phyloP scores from a whole-genome alignment of 208 protist species.

The Trypanosoma platydactyli region DNA sequence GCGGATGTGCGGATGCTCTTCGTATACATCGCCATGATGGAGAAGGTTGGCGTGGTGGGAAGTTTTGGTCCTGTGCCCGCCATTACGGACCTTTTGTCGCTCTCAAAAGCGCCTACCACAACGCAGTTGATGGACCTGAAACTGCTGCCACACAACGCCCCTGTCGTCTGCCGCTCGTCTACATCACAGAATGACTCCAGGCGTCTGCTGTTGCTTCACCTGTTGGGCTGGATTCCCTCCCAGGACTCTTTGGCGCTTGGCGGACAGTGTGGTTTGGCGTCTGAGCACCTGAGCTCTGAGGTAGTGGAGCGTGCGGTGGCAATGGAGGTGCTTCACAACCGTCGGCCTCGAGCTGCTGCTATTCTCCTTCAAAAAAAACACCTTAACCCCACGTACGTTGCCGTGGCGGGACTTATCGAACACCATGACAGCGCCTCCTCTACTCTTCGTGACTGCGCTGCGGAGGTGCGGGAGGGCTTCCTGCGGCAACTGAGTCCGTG shows the following conservation, averaged over 20 bases:
- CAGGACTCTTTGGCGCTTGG: constrained; percentile 11
- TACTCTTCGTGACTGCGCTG: constrained; percentile 36
- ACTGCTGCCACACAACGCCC: constrained; percentile 22
- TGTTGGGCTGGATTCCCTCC: constrained; percentile 70
- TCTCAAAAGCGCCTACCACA: constrained; percentile 24
- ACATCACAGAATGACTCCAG: constrained; percentile 34
- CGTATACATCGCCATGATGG: constrained; percentile 57
- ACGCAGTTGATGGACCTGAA: constrained; percentile 19
- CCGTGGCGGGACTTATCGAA: constrained; percentile 48
- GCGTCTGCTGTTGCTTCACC: constrained; percentile 58
- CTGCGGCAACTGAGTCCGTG: constrained; percentile 62
- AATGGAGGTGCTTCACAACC: constrained; percentile 63
- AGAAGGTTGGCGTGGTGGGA: constrained; percentile 47
- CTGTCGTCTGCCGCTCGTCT: constrained; percentile 27
- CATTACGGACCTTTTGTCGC: constrained; percentile 47
- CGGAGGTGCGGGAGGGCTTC: constrained; percentile 53
- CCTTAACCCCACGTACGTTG: constrained; percentile 40
- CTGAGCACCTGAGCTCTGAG: not conserved
- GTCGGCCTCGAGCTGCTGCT: constrained; percentile 31
- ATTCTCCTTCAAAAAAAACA: constrained; percentile 46
- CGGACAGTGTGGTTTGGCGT: not conserved
- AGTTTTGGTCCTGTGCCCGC: constrained; percentile 56
- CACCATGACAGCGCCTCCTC: constrained; percentile 29
- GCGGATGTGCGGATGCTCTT: constrained; percentile 49
- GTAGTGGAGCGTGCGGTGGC: constrained; percentile 69